Evolutionary conservation across 169 alveolate species (phyloP).

Genomic region (Plasmodium berghei): DNA sequence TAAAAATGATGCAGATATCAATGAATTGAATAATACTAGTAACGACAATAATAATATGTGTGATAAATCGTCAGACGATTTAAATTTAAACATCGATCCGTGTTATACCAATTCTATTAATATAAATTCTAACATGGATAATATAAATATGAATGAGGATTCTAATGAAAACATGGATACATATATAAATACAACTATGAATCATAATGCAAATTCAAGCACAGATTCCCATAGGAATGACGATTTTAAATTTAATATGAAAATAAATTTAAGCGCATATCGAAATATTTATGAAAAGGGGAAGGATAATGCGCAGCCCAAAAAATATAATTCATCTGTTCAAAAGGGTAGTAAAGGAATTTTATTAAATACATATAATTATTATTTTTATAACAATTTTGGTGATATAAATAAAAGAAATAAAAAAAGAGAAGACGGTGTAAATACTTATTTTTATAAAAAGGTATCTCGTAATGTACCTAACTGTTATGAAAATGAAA

Average conservation of each 20-base stretch:
- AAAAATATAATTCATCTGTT: slow-evolving; percentile 14
- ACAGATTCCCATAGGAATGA: slow-evolving; percentile 1
- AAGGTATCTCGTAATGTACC: slow-evolving; percentile 39
- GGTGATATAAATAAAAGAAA: slow-evolving; percentile 30
- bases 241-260: neutral
- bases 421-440: slow-evolving; percentile 28
- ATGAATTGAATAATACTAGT: slow-evolving; percentile 14
- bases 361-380: slow-evolving; percentile 55
- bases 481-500: slow-evolving; percentile 20
- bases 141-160: slow-evolving; percentile 5
- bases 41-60: slow-evolving; percentile 19
- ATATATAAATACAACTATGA: neutral
- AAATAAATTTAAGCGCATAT: neutral
- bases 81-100: slow-evolving; percentile 12
- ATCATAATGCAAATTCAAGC: neutral
- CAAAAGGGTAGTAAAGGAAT: slow-evolving; percentile 31
- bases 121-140: neutral
- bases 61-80: slow-evolving; percentile 9
- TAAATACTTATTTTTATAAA: slow-evolving; percentile 25
- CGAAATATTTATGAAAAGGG: neutral
- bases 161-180: neutral
- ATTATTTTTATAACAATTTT: slow-evolving; percentile 41
- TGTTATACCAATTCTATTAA: no score
- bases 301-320: slow-evolving; percentile 1
- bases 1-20: slow-evolving; percentile 4